Percentiles rank a stretch among this genome's conserved stretches.
Conservation (phyloP, 805 yeast genomes). For the Tetrapisispora nanseiensis region DNA sequence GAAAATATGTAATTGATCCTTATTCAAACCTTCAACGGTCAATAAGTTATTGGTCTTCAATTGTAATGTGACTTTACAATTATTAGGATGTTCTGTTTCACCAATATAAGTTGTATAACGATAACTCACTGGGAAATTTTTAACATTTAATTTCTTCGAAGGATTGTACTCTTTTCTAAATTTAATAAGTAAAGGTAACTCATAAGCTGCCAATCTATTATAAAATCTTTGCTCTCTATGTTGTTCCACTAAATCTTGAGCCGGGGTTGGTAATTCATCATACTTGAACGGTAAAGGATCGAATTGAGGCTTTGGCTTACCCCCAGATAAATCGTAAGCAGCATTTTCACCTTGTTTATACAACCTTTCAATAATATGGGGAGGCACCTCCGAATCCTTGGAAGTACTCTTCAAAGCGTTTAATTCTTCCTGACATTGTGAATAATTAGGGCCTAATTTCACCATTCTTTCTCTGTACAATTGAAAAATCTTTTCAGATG, state of each 20-base stretch:
- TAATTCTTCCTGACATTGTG: slow-evolving; percentile 42
- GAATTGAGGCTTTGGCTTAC: slow-evolving; percentile 31
- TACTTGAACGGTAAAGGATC: slow-evolving; percentile 39
- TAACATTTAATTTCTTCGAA: slow-evolving; percentile 32
- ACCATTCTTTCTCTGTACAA: slow-evolving; percentile 51
- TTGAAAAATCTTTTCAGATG: slow-evolving; percentile 51
- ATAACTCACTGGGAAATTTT: slow-evolving; percentile 48
- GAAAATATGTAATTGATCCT: slow-evolving; percentile 57
- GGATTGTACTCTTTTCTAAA: slow-evolving; percentile 53
- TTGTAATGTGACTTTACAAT: slow-evolving; percentile 51
- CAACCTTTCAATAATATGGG: slow-evolving; percentile 27
- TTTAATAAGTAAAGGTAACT: slow-evolving; percentile 74
- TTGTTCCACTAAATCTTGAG: slow-evolving; percentile 61
- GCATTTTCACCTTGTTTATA: slow-evolving; percentile 35
- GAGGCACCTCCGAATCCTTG: slow-evolving; percentile 33
- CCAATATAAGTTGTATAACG: slow-evolving; percentile 67
- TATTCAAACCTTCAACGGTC: slow-evolving; percentile 31
- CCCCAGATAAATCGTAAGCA: slow-evolving; percentile 34
- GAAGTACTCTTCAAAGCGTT: slow-evolving; percentile 45
- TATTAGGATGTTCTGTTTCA: slow-evolving; percentile 40
- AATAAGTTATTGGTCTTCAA: slow-evolving; percentile 43
- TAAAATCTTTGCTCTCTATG: slow-evolving; percentile 69
- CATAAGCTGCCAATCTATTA: slow-evolving; percentile 82
- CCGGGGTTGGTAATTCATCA: slow-evolving; percentile 59
- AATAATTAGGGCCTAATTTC: slow-evolving; percentile 42